phyloP scores from a whole-genome alignment of 208 protist genomes.

The Kentomonas sorsogonicus region DNA sequence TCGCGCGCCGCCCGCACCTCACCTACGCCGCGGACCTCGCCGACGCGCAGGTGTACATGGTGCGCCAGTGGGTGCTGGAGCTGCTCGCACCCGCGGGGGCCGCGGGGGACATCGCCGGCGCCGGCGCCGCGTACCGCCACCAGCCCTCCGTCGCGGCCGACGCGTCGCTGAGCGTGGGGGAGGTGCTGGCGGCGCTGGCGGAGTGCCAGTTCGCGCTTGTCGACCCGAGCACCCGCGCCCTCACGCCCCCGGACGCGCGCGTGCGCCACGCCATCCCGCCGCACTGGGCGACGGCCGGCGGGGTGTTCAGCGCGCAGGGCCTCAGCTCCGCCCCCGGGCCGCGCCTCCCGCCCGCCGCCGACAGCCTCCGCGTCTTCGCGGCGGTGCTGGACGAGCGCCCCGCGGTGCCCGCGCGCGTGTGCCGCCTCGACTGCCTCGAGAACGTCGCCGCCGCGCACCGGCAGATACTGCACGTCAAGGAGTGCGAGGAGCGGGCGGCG shows the following conservation, averaged over 20 bases:
- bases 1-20: conserved; percentile 56
- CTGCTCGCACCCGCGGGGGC: conserved; percentile 6
- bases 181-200: conserved; percentile 59
- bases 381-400: conserved; percentile 66
- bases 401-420: conserved; percentile 33
- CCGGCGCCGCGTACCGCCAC: background rate
- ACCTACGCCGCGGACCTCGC: conserved; percentile 57
- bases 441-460: conserved; percentile 62
- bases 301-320: conserved; percentile 30
- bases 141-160: conserved; percentile 3
- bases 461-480: conserved; percentile 70
- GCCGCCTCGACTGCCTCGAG: conserved; percentile 56
- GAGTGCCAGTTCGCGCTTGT: conserved; percentile 64
- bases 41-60: conserved; percentile 67
- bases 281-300: conserved; percentile 46
- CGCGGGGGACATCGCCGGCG: background rate
- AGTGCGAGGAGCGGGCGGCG: conserved; percentile 27
- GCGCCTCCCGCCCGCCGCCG: conserved; percentile 36
- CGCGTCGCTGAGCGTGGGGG: conserved; percentile 5
- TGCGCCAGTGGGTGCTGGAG: conserved; percentile 69
- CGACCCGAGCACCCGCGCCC: conserved; percentile 34
- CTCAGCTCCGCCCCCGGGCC: conserved; percentile 45
- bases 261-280: conserved; percentile 45
- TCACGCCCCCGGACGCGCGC: conserved; percentile 47
- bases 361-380: conserved; percentile 70